A percentile compares a stretch with the other conserved stretches of the same genome.
Conservation (phyloP, 1,284 basidiomycete species). For the Ganoderma meredithae region DNA sequence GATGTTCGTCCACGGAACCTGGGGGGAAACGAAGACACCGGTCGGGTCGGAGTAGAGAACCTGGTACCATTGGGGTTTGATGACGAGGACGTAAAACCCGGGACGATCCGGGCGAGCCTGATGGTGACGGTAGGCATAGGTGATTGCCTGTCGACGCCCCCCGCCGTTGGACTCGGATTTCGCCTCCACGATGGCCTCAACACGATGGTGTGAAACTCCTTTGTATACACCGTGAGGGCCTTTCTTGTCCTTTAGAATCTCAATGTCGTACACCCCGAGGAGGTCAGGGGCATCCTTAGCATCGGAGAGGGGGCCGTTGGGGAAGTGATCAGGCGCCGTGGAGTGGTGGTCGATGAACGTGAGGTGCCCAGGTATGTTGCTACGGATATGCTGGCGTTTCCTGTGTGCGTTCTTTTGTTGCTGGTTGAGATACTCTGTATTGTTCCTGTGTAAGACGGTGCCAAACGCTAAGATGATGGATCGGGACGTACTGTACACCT, state of each 20-base stretch:
- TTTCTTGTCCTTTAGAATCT: background rate
- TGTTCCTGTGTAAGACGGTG: background rate
- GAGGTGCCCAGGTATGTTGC: background rate
- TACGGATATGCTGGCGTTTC: background rate
- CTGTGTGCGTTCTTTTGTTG: background rate
- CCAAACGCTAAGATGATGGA: background rate
- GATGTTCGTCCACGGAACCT: background rate
- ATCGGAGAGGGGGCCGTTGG: background rate
- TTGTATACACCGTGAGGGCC: background rate
- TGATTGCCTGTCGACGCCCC: slow-evolving; percentile 6
- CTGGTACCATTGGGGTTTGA: slow-evolving; percentile 18
- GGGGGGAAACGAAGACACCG: slow-evolving; percentile 8
- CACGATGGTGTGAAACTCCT: slow-evolving; percentile 16
- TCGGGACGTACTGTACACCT: slow-evolving; percentile 12
- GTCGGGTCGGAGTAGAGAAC: slow-evolving; percentile 16
- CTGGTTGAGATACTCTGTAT: background rate
- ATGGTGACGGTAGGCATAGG: slow-evolving; percentile 16
- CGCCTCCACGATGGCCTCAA: slow-evolving; percentile 20
- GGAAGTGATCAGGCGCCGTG: slow-evolving; percentile 6
- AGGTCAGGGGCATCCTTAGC: slow-evolving; percentile 12
- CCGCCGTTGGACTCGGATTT: slow-evolving; percentile 5
- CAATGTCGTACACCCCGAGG: slow-evolving; percentile 4
- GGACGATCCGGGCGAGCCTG: slow-evolving; percentile 25
- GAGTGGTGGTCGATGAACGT: slow-evolving; percentile 19
- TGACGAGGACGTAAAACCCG: slow-evolving; percentile 14